Evolutionary conservation across 352 stramenopile genomes (phyloP), one percentile per base, ranked within the genome.

Genomic region (Globisporangium mamillatum): DNA sequence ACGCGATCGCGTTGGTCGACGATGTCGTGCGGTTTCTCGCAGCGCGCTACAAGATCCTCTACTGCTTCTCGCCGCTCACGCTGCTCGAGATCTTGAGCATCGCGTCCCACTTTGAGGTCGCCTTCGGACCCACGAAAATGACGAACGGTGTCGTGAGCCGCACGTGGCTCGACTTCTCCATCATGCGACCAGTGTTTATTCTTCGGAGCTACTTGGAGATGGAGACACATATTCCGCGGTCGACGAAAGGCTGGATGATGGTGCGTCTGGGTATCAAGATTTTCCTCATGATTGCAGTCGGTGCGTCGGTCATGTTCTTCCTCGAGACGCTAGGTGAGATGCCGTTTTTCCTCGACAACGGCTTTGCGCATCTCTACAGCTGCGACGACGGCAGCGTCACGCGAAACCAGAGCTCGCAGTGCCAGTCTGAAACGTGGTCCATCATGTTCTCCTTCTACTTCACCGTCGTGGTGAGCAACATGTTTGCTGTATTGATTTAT

Each of bases 401-500:
- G 6, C 76, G 76, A 20, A 67, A 79, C 50, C 67, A 79, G 54
- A 87, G 70, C 24, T 69, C 75, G 1, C 59, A 77, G 4, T 93
- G 85, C 63, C 72, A 73, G 7, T 74, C 78, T 18, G 73, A 91
- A 67, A 94, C 88, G 2, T 95, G 88, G 88, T 94, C 86, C 29
- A 76, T 95, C 77, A 95, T 94, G 86, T 95, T 93, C 66, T 90
- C 88, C 3, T 91, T 94, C 64, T 95, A 95, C 68, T 95, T 94
- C 65, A 95, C 86, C 50, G 84, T 95, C 58, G 88, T 95, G 73
- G 83, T 92, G 80, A 64, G 81, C 82, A 3, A 8, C 32, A 5
- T 20, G 8, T 38, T 6, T 2, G 1, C 12, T 27, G 8, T 58
- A 3, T 22, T 12, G 36, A 1, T n/a, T 3, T 32, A 32, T 32